A percentile compares a stretch with the other conserved stretches of the same genome.
These are phyloP conservation scores for Nymphaea thermarum DNA, from an alignment of 164 flowering plant species.

Conservation along the genomic window DNA sequence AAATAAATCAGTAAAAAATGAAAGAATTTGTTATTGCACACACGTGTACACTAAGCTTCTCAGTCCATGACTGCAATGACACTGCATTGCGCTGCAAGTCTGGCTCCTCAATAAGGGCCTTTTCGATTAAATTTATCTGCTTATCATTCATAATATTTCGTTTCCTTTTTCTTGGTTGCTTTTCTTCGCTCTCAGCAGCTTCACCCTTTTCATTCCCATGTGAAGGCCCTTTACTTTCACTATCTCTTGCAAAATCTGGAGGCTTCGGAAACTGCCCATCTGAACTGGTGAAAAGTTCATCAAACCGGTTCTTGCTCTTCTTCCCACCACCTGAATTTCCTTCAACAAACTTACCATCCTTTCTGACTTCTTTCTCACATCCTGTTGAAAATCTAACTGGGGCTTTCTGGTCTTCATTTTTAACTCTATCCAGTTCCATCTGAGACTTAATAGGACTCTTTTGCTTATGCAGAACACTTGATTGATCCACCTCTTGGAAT, in stretches of 20 bases:
- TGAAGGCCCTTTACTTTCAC: conserved; percentile 18
- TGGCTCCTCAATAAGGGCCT: conserved; percentile 79
- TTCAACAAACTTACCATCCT: conserved; percentile 40
- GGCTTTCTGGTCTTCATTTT: conserved; percentile 16
- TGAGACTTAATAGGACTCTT: conserved; percentile 18
- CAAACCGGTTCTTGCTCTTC: conserved; percentile 32
- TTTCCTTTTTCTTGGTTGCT: conserved; percentile 66
- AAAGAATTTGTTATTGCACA: conserved; percentile 11
- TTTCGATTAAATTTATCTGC: conserved; percentile 61
- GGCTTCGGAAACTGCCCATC: conserved; percentile 22
- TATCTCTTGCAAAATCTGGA: conserved; percentile 21
- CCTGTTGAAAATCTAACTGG: conserved; percentile 16
- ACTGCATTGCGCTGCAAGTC: conserved; percentile 80
- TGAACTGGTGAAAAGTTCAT: conserved; percentile 18
- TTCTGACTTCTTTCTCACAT: conserved; percentile 29
- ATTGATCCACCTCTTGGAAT: conserved; percentile 26
- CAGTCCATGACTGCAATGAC: conserved; percentile 65
- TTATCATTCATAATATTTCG: conserved; percentile 81
- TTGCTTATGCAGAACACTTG: conserved; percentile 8
- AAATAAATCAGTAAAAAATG: conserved; percentile 3
- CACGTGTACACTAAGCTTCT: conserved; percentile 67
- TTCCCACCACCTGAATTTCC: conserved; percentile 57
- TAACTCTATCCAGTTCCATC: conserved; percentile 12
- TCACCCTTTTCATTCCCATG: conserved; percentile 42
- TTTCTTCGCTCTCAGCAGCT: conserved; percentile 37